Evolutionary conservation across 2,329 filamentous ascomycete genomes (phyloP), one percentile per base, ranked within the genome.

Genomic region (Cladosporium halotolerans): DNA sequence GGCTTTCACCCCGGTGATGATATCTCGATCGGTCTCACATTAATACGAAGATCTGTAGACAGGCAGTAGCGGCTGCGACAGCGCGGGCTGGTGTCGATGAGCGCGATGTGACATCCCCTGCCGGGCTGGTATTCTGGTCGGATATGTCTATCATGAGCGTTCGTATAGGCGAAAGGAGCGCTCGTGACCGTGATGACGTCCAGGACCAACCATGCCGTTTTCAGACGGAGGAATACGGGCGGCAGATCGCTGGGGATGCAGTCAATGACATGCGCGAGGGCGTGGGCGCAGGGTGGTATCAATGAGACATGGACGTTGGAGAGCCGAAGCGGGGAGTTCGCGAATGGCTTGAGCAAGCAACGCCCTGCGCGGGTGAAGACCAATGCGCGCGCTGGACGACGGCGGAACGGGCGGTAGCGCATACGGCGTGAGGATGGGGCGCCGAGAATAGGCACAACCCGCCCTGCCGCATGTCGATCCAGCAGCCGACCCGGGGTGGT

Each of bases 301-400:
- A 40, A 51, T 51, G 48, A 51, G 48, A 51, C 48, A 51, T 51
- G 48, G 48, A 34, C 40, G 48, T 51, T 51, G 48, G 48, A 51
- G 48, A 51, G 43, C 48, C 48, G 48, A 40, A 38, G 32, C 48
- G 48, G 48, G 14, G 42, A 36, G 38, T 18, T 11, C 16, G 41
- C 8, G 18, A 23, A 23, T 43, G 41, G 41, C 41, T 43, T 43
- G 41, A 9, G 41, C 18, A 28, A 28, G 19, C 9, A 43, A 23
- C 18, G 13, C 28, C 13, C 36, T 49, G 46, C 36, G 46, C 19
- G 46, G n/a, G 46, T 49, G 46, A 49, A 49, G 45, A 38, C 46
- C 46, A 49, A 49, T 49, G 46, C 36, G 46, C 16, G 36, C 23
- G 23, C 23, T 4, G 23, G 23, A 28, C 23, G 23, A 7, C 40